phyloP scores from a whole-genome alignment of 805 yeast species.

The Suhomyces pyralidae region DNA sequence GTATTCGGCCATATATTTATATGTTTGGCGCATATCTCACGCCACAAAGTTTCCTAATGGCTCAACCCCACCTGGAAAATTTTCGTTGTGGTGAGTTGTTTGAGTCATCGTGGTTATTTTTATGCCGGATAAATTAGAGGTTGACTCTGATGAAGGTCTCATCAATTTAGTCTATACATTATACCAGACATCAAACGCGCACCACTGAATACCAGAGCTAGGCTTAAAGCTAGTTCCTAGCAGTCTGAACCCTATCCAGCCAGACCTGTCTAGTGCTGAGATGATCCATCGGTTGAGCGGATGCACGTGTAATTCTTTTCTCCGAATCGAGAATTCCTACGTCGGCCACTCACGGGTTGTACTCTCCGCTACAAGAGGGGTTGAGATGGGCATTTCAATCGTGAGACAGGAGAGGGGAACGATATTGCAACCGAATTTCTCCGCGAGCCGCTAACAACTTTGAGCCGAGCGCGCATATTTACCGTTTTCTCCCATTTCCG shows the following conservation, averaged over 20 bases:
- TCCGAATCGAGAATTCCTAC: background rate
- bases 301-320: slow-evolving; percentile 3
- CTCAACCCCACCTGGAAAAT: slow-evolving; percentile 6
- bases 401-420: background rate
- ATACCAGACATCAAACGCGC: background rate
- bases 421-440: background rate
- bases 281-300: slow-evolving; percentile 2
- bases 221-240: background rate
- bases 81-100: background rate
- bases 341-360: background rate
- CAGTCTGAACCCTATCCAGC: background rate
- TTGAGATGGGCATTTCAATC: background rate
- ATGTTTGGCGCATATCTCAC: background rate
- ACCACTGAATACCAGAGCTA: background rate
- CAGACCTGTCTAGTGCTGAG: background rate
- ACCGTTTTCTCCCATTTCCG: background rate
- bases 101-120: slow-evolving; percentile 4
- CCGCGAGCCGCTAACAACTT: background rate
- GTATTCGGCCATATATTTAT: background rate
- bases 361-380: background rate
- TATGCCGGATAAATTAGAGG: background rate
- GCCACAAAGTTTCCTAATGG: background rate
- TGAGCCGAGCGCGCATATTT: background rate
- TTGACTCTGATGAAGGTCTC: background rate
- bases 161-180: background rate